These are phyloP conservation scores for Pyrenochaeta sp. DNA, from an alignment of 2,329 filamentous ascomycete genomes.

Conservation along the genomic window DNA sequence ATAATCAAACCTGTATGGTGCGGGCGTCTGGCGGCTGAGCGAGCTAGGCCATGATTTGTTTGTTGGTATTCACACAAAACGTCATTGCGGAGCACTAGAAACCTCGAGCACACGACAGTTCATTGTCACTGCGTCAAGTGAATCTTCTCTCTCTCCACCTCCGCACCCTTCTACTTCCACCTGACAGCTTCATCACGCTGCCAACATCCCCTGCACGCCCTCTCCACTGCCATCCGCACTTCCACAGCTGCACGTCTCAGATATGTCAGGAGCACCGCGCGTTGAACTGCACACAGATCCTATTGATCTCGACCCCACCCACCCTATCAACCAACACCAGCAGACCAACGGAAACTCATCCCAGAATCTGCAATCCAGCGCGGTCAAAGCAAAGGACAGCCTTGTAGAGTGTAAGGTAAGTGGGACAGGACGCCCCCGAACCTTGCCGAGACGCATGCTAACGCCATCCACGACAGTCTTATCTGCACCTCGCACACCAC, in stretches of 20 bases:
- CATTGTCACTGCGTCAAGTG: slow-evolving; percentile 7
- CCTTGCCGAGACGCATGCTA: slow-evolving; percentile 46
- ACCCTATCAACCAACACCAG: slow-evolving; percentile 29
- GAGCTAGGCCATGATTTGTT: slow-evolving; percentile 13
- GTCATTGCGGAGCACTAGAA: slow-evolving; percentile 14
- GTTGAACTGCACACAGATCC: slow-evolving; percentile 37
- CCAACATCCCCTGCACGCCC: slow-evolving; percentile 1
- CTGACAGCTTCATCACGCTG: no score
- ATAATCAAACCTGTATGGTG: slow-evolving; percentile 18
- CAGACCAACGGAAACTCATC: slow-evolving; percentile 30
- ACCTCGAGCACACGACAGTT: slow-evolving; percentile 27
- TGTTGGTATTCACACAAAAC: slow-evolving; percentile 2
- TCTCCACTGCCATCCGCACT: slow-evolving; percentile 3
- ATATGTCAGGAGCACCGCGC: slow-evolving; percentile 43
- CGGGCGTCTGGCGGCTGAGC: slow-evolving; percentile 9
- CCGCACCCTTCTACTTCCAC: slow-evolving; percentile 3
- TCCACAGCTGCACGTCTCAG: slow-evolving; percentile 7
- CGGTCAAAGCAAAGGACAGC: slow-evolving; percentile 46
- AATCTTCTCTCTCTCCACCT: slow-evolving; percentile 4
- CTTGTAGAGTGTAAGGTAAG: slow-evolving; percentile 55
- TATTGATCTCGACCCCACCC: slow-evolving; percentile 36
- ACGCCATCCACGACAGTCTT: slow-evolving; percentile 47
- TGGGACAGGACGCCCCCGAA: slow-evolving; percentile 32
- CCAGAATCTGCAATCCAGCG: slow-evolving; percentile 27
- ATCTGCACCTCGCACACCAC: slow-evolving; percentile 46